A percentile compares a stretch with the other conserved stretches of the same genome.
These are phyloP conservation scores for Xylariaceae sp. DNA, from an alignment of 2,329 filamentous ascomycete species.

Conservation along the genomic window DNA sequence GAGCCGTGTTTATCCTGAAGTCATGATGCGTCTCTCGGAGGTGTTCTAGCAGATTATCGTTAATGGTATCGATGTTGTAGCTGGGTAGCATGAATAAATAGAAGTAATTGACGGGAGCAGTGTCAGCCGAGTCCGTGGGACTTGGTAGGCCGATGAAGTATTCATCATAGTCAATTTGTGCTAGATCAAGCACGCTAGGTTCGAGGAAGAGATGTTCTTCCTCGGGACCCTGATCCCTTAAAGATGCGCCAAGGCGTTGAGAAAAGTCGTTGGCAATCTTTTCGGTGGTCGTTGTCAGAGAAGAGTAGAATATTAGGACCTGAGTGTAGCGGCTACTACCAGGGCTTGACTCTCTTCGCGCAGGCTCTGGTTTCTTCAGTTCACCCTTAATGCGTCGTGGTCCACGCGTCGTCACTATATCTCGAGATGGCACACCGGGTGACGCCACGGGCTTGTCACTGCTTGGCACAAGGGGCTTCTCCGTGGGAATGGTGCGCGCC, in stretches of 20 bases:
- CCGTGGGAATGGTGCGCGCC: constrained; percentile 9
- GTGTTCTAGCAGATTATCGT: constrained; percentile 82
- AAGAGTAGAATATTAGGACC: constrained; percentile 81
- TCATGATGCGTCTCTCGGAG: constrained; percentile 91
- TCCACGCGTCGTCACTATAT: constrained; percentile 34
- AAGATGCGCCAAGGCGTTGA: constrained; percentile 46
- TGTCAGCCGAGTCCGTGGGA: constrained; percentile 37
- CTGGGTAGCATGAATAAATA: constrained; percentile 83
- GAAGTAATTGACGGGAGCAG: constrained; percentile 54
- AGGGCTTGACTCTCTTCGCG: constrained; percentile 26
- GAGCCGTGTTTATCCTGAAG: constrained; percentile 88
- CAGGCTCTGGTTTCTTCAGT: constrained; percentile 32
- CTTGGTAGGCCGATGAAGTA: constrained; percentile 79
- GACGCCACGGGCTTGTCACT: constrained; percentile 18
- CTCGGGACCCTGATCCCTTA: constrained; percentile 43
- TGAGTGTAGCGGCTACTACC: constrained; percentile 51
- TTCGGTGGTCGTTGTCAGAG: constrained; percentile 77
- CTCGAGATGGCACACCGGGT: constrained; percentile 24
- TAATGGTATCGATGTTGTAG: constrained; percentile 91
- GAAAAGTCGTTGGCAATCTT: constrained; percentile 61
- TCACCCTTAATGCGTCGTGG: constrained; percentile 47
- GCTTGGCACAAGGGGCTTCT: constrained; percentile 5
- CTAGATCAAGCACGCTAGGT: constrained; percentile 68
- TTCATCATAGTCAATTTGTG: constrained; percentile 87
- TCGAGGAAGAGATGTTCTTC: constrained; percentile 40